Evolutionary conservation across 2,329 filamentous ascomycete species (phyloP), one percentile per base, ranked within the genome.

Genomic region (Dactylellina parvicollis): DNA sequence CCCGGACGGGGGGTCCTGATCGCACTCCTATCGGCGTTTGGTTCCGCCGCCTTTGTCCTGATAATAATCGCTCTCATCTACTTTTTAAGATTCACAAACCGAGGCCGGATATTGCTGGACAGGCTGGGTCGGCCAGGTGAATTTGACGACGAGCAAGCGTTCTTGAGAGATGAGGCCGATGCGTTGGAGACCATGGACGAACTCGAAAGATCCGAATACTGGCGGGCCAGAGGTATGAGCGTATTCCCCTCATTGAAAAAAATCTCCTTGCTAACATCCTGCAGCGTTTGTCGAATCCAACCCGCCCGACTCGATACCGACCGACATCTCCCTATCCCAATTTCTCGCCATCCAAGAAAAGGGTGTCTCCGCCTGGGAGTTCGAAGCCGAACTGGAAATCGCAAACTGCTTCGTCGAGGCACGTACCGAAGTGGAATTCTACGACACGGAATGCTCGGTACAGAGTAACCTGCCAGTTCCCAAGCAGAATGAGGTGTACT

Each of bases 261-360:
- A 10, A 62, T 12, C 24, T 22, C 28, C 4, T 30, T 50, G 22
- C n/a, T 78, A 78, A 78, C 73, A 56, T 44, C 18, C 30, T 62
- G 24, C 77, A 99, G 95, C 94, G 30, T 99, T 96, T 80, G 88
- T 97, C 75, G 90, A 95, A 80, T 92, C 90, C 64, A 97, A 98
- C 79, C 95, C 94, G 2, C 92, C 95, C 76, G 95, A 99, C 81
- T 98, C 95, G 5, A 84, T 94, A 69, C 92, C 95, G 79, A 98
- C 95, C 77, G 95, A 99, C 80, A 99, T 99, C 76, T 98, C 95
- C 20, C 83, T 99, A 75, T 98, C 95, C 34, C 95, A 99, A 80
- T 98, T 96, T 80, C 86, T 99, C 70, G 95, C 95, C 42, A 99
- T 99, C 76, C 95, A 99, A 83, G 95, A 99, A 83, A 99, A 99